Base-by-base conservation (phyloP, 2,329 filamentous ascomycete genomes). In the Microthyrium microscopicum region DNA sequence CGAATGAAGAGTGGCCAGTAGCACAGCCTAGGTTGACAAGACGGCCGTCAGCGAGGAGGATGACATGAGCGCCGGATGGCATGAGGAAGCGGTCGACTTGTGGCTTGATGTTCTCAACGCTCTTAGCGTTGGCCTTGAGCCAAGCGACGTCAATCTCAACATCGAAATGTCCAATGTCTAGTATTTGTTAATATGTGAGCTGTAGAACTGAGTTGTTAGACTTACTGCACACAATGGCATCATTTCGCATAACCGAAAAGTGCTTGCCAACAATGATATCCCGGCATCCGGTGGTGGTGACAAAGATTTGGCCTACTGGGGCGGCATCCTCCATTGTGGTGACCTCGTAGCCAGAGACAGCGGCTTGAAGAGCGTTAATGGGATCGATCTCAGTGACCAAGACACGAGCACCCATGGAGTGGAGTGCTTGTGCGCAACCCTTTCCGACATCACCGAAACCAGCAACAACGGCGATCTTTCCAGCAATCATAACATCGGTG, bases 101-200 rank as follows among this genome's bases (percentile, higher is more conserved):
- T 55, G 89, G 87, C 78, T 98, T 98, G 75, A 98, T 94, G 77
- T 89, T 93, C 70, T 87, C 78, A 46, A 87, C 79, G 53, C 77
- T 84, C 62, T 76, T 73, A 58, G 87, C 79, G 66, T 92, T 95
- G 64, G 76, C 76, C 81, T 95, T 95, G 63, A 98, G 71, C 89
- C 89, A 98, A 47, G 89, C 89, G 64, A 98, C 89, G 61, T 98
- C 89, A 52, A 98, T 98, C 70, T 98, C 89, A 52, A 94, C 92
- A 61, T 98, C 87, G 65, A 98, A 98, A 72, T 98, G 87, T 58
- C 87, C 87, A 66, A 98, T 98, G 74, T 98, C 72, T 74, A 31
- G 31, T 11, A 43, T 11, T 24, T 13, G 28, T 5, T 11, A 5
- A 11, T 15, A 26, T 5, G n/a, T 4, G 19, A 20, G 25, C 13